A percentile compares a stretch with the other conserved stretches of the same genome.
These are phyloP conservation scores for Blastobotrys americana DNA, from an alignment of 805 yeast genomes.

Conservation along the genomic window DNA sequence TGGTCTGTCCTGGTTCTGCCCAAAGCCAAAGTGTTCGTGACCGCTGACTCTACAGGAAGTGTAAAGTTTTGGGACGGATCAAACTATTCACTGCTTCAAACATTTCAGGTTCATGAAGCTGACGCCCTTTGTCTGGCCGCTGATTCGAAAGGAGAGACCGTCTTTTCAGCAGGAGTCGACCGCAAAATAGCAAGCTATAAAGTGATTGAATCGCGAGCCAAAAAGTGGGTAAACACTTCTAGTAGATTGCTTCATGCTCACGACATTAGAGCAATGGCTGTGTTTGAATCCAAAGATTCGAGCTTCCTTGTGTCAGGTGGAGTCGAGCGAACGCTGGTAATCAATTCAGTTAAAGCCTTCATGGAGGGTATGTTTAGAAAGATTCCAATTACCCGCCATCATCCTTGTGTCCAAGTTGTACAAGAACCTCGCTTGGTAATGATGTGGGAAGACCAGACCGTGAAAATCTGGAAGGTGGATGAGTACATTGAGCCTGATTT, in stretches of 20 bases:
- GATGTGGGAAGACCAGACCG: conserved; percentile 75
- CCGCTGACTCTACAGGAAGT: conserved; percentile 94
- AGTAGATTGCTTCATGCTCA: conserved; percentile 77
- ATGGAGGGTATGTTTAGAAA: conserved; percentile 63
- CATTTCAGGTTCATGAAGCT: conserved; percentile 80
- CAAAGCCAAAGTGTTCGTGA: conserved; percentile 64
- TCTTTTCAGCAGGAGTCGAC: conserved; percentile 91
- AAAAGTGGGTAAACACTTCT: conserved; percentile 69
- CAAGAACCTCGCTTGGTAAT: conserved; percentile 45
- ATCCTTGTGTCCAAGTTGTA: conserved; percentile 46
- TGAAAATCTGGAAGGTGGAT: conserved; percentile 70
- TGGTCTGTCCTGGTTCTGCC: conserved; percentile 76
- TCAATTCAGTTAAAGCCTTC: conserved; percentile 60
- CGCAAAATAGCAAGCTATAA: conserved; percentile 75
- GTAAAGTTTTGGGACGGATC: conserved; percentile 88
- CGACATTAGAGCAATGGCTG: conserved; percentile 72
- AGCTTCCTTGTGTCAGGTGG: conserved; percentile 52
- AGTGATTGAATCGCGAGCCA: conserved; percentile 35
- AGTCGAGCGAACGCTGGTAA: conserved; percentile 36
- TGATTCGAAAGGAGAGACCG: conserved; percentile 51
- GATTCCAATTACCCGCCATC: conserved; percentile 54
- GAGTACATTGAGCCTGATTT: conserved; percentile 19
- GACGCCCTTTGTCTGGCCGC: conserved; percentile 72
- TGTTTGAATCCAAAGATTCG: conserved; percentile 46
- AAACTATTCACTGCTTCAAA: conserved; percentile 68